Conservation (phyloP, 176 grass and related monocot genomes). For the Raddia distichophylla region DNA sequence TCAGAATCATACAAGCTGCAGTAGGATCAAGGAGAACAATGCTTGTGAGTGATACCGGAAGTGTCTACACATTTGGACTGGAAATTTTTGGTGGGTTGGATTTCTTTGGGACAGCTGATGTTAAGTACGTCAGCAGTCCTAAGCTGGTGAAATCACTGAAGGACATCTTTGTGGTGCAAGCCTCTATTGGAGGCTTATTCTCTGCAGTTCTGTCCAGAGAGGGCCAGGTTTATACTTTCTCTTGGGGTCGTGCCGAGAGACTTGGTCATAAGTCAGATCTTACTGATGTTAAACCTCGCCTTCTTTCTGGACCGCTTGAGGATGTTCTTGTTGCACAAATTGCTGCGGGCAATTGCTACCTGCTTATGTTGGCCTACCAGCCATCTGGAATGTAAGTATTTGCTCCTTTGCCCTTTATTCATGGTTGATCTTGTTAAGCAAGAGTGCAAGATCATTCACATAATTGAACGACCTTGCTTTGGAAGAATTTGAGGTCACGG, state of each 20-base stretch:
- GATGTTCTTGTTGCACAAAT: constrained; percentile 62
- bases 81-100: constrained; percentile 41
- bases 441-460: neutral
- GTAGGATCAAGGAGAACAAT: constrained; percentile 61
- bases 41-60: constrained; percentile 66
- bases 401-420: neutral
- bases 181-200: constrained; percentile 57
- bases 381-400: constrained; percentile 60
- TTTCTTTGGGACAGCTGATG: neutral
- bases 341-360: constrained; percentile 68
- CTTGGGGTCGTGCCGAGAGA: constrained; percentile 50
- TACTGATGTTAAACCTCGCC: constrained; percentile 49
- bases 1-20: constrained; percentile 66
- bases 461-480: neutral
- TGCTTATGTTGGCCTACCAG: constrained; percentile 65
- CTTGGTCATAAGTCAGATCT: constrained; percentile 50
- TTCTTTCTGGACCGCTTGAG: constrained; percentile 51
- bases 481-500: neutral
- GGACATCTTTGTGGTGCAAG: constrained; percentile 67
- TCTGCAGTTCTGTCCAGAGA: constrained; percentile 67
- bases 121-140: constrained; percentile 39
- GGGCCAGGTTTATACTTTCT: constrained; percentile 67
- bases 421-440: neutral
- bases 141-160: constrained; percentile 65
- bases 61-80: constrained; percentile 56